Evolutionary conservation across 768 basidiomycete genomes (phyloP), one percentile per base, ranked within the genome.

Genomic region (Russula compacta): DNA sequence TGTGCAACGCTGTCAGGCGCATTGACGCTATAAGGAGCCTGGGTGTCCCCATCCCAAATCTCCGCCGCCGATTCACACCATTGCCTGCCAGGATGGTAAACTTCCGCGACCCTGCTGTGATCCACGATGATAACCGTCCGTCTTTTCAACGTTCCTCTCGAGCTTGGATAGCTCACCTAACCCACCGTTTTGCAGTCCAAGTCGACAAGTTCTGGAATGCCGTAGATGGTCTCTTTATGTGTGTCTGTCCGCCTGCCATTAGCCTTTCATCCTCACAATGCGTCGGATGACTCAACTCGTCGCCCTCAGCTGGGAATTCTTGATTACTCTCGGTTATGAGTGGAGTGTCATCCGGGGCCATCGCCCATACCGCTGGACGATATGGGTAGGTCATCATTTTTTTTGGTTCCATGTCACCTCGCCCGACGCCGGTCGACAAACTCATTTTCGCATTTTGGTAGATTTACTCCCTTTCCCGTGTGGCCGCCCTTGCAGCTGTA

Each of bases 401-500:
- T 11, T 4, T 29, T 29, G 11, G n/a, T 36, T 51, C 14, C 21
- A 12, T 7, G 47, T 12, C 12, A 15, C 29, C n/a, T 29, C 17
- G 24, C n/a, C 36, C 17, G 9, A 29, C 24, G 24, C n/a, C 12
- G 7, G 6, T 6, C 24, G 36, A 39, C 11, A 10, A 8, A n/a
- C 44, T 53, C 1, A 53, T 8, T 8, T 38, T 6, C 24, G 15
- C 24, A n/a, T 14, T 10, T 15, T 4, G 4, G 11, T 38, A 63
- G 62, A 21, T 63, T 35, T 63, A 63, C n/a, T 63, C 53, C 21
- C 33, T 63, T 5, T 39, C 52, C 4, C 59, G 62, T 17, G 4
- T 40, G 5, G 5, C 19, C 39, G 29, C 62, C 33, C 59, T 63
- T 32, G 8, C 43, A 12, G 3, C 39, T 19, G 62, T 55, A n/a